These are phyloP conservation scores for Dactylellina drechsleri DNA, from an alignment of 2,329 filamentous ascomycete species.

Conservation along the genomic window DNA sequence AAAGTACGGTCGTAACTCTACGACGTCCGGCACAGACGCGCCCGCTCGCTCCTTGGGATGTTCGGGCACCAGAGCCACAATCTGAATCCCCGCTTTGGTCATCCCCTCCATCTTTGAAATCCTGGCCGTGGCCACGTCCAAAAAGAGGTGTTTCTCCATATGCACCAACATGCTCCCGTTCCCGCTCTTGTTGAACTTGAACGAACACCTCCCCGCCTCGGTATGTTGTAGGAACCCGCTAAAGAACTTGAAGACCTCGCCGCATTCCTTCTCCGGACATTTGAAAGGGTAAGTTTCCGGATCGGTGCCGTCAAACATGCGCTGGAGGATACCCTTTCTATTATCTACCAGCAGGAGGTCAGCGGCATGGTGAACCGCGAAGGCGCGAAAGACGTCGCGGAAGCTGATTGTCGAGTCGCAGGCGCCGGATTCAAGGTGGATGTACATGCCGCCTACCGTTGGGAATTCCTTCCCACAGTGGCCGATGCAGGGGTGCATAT, in stretches of 20 bases:
- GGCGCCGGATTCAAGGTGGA: constrained; percentile 32
- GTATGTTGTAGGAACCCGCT: constrained; percentile 36
- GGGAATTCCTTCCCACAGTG: constrained; percentile 28
- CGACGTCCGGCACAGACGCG: constrained; percentile 9
- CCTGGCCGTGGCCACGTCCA: constrained; percentile 23
- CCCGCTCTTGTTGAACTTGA: constrained; percentile 27
- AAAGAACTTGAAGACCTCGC: constrained; percentile 33
- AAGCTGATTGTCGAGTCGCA: constrained; percentile 34
- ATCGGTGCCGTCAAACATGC: constrained; percentile 30
- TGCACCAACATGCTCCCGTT: constrained; percentile 26
- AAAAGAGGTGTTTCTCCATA: constrained; percentile 40
- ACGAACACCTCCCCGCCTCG: constrained; percentile 10
- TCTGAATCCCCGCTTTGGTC: constrained; percentile 25
- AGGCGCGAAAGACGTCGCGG: constrained; percentile 31
- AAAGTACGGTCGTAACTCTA: constrained; percentile 17
- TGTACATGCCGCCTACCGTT: constrained; percentile 27
- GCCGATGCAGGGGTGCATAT: constrained; percentile 23
- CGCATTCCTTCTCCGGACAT: constrained; percentile 31
- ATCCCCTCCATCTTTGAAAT: constrained; percentile 16
- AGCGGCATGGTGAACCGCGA: constrained; percentile 27
- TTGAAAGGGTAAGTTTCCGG: constrained; percentile 7
- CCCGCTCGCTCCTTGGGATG: constrained; percentile 11
- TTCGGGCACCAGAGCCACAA: constrained; percentile 24
- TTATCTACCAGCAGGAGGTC: constrained; percentile 29
- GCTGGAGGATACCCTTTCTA: constrained; percentile 32